Base-by-base conservation (phyloP, 257 asterid species). In the Solanum sejunctum region DNA sequence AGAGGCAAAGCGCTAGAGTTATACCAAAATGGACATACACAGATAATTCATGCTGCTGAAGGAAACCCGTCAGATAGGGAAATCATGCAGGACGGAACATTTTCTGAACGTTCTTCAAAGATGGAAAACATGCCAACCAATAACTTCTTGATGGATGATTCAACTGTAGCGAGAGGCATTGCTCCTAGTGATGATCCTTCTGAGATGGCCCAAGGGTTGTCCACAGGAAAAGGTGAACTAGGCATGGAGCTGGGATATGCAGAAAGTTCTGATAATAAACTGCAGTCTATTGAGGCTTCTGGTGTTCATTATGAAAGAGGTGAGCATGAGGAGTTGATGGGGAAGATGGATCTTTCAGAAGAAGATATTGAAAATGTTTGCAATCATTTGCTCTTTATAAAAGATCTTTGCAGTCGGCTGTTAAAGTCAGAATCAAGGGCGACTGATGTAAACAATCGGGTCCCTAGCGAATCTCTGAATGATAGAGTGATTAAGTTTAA, bases 41-140 rank as follows among this genome's bases (percentile, higher is more conserved):
- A 93, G 70, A 91, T 97, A 88, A 93, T 95, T 84, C 96, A 85
- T 72, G 97, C 94, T 11, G 92, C 91, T 47, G 95, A 92, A 54
- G 88, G 91, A 84, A 89, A 89, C 43, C 66, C 56, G 67, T 51
- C 78, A 75, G 88, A 87, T 47, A 85, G 60, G 72, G 90, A 88
- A 66, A 72, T 49, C 82, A 16, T 8, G 23, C 61, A 84, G 72
- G 32, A 26, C 78, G 87, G 75, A 85, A 84, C 54, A 84, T 71
- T 80, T 84, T 86, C 45, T 64, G 41, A 60, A 83, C 84, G 11
- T 58, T 63, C 80, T 56, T 73, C 71, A 26, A 86, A 79, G 78
- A 75, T 69, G 54, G 87, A 81, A 84, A 70, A 23, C n/a, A 87
- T 75, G 79, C 18, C 83, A 79, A 56, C 84, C 63, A 28, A 83